Base-by-base conservation (phyloP, 2,329 filamentous ascomycete genomes). In the Fusarium concolor region DNA sequence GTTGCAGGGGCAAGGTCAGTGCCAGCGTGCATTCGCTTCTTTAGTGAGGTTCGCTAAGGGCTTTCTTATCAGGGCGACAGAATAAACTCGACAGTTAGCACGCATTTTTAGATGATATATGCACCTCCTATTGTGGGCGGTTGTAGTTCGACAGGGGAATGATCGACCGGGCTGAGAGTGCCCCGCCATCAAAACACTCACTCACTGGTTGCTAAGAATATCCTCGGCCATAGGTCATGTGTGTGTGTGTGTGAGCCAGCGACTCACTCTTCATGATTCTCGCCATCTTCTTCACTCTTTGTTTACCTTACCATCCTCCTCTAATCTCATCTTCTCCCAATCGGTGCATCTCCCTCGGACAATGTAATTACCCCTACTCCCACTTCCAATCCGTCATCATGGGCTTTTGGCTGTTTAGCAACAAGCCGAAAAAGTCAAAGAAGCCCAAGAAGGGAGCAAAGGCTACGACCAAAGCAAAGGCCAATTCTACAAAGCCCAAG, bases 201-300 rank as follows among this genome's bases (percentile, higher is more conserved):
- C 63, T 64, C 39, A 58, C n/a, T 33, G 37, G 62, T 54, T 68
- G 61, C 66, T 68, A 68, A 68, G 66, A 68, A 68, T 68, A 68
- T 65, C 65, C n/a, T 42, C 15, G 41, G 38, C 20, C 20, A 10
- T 26, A 10, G 59, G 62, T 68, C 66, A 65, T 49, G 47, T 62
- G 61, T 55, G 45, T 46, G 46, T 41, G 56, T 31, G 33, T 12
- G 33, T 10, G 31, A 14, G 29, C 12, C 11, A 33, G 31, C 31
- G 31, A 33, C 31, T 33, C 31, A 33, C 57, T 64, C 35, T 56
- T 58, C 58, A 63, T 64, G 62, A 65, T 60, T 49, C 35, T 67
- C 33, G 53, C 49, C 45, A 33, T 65, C 38, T 53, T 33, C 22
- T 29, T 65, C 38, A 31, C 22, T 62, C 37, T 47, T 50, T 51